Evolutionary conservation across 768 basidiomycete species (phyloP), one percentile per base, ranked within the genome.

Genomic region (Termitomyces heimii): DNA sequence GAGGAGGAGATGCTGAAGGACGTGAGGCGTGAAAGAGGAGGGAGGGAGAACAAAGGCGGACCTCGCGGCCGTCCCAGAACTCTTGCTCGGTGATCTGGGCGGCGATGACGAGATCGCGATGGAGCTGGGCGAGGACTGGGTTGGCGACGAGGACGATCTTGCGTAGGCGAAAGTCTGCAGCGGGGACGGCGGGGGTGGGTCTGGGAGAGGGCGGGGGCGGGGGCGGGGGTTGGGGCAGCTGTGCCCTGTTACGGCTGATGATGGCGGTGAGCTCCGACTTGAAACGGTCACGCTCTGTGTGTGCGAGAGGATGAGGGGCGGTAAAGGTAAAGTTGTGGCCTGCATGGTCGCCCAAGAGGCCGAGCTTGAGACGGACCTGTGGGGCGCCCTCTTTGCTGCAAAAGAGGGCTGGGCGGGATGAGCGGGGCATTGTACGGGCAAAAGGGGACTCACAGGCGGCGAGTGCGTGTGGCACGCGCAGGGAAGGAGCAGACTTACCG

Each of bases 21-120:
- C 37, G 62, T 34, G 53, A 57, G 62, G 54, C 50, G 35, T 66
- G 63, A 55, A 50, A 62, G 54, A 56, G 60, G 37, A 53, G 12
- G 55, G 14, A 45, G 48, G 5, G 55, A 58, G 48, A 55, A 45
- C n/a, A n/a, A 47, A 22, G 46, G 65, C 67, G 53, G 67, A 97
- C 93, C 82, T 97, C 90, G 66, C 97, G 80, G 32, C 94, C 93
- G 59, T 94, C 94, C 97, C 97, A 98, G 70, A 98, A 99, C 63
- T 99, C 97, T 0, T 84, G 82, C 70, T 98, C 95, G 1, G 88
- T 88, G 31, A 99, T 89, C 61, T 91, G 87, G 10, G 87, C 85
- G 29, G 77, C 77, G 71, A 92, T 83, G 46, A 98, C 97, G 58
- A 98, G 82, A 49, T 96, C 92, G 39, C 85, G 84, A 70, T 98